Percentiles rank a stretch among this genome's conserved stretches.
Conservation (phyloP, 192 early-diverging fungal genomes). For the Podila verticillata region DNA sequence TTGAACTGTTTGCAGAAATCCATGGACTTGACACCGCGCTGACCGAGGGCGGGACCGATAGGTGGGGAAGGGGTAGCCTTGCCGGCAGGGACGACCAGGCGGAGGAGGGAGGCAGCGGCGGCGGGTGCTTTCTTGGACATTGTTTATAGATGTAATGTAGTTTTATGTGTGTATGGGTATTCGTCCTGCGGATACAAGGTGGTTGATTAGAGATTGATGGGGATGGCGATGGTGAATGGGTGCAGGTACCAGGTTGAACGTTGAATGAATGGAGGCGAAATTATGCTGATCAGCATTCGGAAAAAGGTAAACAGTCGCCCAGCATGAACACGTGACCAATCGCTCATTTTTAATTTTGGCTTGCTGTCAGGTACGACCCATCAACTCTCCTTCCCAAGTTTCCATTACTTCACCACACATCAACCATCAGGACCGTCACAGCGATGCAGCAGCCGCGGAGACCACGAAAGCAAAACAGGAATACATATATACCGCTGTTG, state of each 20-base stretch:
- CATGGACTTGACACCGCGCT: slow-evolving; percentile 96
- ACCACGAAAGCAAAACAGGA: background rate
- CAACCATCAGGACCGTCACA: too few species aligned
- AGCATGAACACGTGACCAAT: too few species aligned
- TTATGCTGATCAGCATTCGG: too few species aligned
- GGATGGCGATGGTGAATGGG: too few species aligned
- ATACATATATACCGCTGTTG: background rate
- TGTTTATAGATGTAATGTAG: background rate
- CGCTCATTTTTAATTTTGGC: too few species aligned
- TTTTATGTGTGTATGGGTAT: background rate
- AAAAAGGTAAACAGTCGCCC: too few species aligned
- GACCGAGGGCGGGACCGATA: slow-evolving; percentile 94
- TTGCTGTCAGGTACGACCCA: too few species aligned
- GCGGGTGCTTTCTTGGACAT: slow-evolving; percentile 53
- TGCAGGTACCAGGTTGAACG: too few species aligned
- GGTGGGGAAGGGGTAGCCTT: slow-evolving; percentile 96
- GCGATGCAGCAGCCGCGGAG: background rate
- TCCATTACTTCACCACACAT: too few species aligned
- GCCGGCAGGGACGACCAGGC: slow-evolving; percentile 86
- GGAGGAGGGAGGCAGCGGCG: slow-evolving; percentile 56
- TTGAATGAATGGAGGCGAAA: too few species aligned
- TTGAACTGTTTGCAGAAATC: slow-evolving; percentile 99
- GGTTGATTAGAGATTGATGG: too few species aligned
- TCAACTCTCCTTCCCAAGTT: too few species aligned
- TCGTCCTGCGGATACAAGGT: background rate